Evolutionary conservation across 352 stramenopile genomes (phyloP), one percentile per base, ranked within the genome.

Genomic region (Pythium brachiatum): DNA sequence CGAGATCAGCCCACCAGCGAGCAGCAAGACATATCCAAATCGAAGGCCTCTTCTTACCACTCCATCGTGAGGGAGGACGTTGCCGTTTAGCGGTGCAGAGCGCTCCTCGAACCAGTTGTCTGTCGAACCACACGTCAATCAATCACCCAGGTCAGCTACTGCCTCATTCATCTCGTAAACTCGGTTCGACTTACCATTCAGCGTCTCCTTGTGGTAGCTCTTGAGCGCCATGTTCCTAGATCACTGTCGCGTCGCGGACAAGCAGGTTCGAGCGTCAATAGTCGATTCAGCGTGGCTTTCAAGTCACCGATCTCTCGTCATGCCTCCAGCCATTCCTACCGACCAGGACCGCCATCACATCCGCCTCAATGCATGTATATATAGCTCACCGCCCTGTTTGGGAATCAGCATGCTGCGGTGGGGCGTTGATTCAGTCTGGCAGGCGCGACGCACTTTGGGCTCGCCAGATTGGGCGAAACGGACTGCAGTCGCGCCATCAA

Each of bases 31-130:
- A 47, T 26, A 11, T 32, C 11, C 23, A 39, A 29, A 21, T 18
- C 18, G 15, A 52, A 27, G n/a, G n/a, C n/a, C n/a, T n/a, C 36
- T 31, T 34, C 74, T 32, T 67, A 92, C 84, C 75, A 70, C 46
- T 61, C 72, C 72, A 60, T 94, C 81, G 18, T 68, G 48, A 31
- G 85, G 85, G 12, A 94, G 69, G 0, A 92, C 61, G 12, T 31
- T 79, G 15, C 85, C 79, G 26, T 87, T 88, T 12, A 94, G 60
- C 20, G 81, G 74, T 47, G 68, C 44, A 2, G 71, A 64, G 18
- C 85, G 81, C 58, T 94, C 85, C 73, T 94, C 85, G 55, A 80
- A 92, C 85, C 85, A 94, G 54, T 94, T 94, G 57, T 89, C 85
- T 94, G 29, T 16, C 8, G 38, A 12, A 6, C 31, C 38, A 23